phyloP scores from a whole-genome alignment of 2,329 filamentous ascomycete species.

The Sporothrix pallida region DNA sequence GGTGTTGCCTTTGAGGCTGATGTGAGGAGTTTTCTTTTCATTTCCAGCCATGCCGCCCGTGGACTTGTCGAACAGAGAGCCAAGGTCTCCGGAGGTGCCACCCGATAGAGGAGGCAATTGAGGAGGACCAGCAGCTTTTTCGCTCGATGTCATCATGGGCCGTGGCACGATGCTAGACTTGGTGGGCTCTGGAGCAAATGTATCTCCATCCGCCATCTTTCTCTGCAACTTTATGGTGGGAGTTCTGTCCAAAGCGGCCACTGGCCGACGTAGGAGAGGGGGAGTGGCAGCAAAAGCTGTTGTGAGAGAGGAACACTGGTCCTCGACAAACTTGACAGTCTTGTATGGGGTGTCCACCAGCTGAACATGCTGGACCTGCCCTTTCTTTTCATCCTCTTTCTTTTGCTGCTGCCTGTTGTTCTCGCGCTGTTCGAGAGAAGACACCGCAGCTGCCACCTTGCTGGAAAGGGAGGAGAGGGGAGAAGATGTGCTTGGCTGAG shows the following conservation, averaged over 20 bases:
- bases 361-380: background rate
- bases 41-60: constrained; percentile 27
- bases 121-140: background rate
- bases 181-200: constrained; percentile 38
- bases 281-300: background rate
- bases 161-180: constrained; percentile 48
- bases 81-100: constrained; percentile 54
- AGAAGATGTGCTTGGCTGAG: constrained; percentile 39
- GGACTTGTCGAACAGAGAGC: constrained; percentile 46
- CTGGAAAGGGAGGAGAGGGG: constrained; percentile 40
- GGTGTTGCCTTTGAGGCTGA: background rate
- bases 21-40: background rate
- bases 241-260: constrained; percentile 36
- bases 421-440: constrained; percentile 45
- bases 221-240: constrained; percentile 60
- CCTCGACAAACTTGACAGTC: constrained; percentile 32
- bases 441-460: constrained; percentile 42
- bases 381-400: background rate
- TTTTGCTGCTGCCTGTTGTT: constrained; percentile 14
- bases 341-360: background rate
- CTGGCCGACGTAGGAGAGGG: constrained; percentile 1
- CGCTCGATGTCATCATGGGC: background rate
- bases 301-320: constrained; percentile 10
- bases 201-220: constrained; percentile 45
- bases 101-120: constrained; percentile 59